These are phyloP conservation scores for Bipolaris gigantea DNA, from an alignment of 2,329 filamentous ascomycete genomes.

Conservation along the genomic window DNA sequence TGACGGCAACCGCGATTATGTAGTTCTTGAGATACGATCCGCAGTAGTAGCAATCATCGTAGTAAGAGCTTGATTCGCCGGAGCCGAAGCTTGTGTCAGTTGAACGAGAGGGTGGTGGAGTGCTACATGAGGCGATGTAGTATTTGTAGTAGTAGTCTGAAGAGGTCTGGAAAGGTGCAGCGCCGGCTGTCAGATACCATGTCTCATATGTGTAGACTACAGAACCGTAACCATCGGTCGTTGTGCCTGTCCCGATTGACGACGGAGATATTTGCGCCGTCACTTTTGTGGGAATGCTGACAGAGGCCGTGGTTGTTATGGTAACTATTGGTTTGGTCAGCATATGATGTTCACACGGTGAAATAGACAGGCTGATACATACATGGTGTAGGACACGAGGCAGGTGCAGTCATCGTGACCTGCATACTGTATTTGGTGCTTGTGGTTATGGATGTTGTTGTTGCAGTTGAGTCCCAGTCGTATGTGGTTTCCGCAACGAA, in stretches of 20 bases:
- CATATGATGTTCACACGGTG: neutral
- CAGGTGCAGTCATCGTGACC: constrained; percentile 37
- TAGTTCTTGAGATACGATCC: constrained; percentile 4
- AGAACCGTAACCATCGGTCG: constrained; percentile 9
- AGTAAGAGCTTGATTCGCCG: constrained; percentile 11
- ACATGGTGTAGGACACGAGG: constrained; percentile 31
- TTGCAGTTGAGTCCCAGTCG: constrained; percentile 11
- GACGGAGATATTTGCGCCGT: constrained; percentile 28
- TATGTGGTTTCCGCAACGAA: constrained; percentile 19
- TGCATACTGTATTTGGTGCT: constrained; percentile 30
- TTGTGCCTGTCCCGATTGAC: constrained; percentile 19
- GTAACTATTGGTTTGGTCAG: constrained; percentile 12
- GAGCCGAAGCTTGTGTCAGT: constrained; percentile 1
- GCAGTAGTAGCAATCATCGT: constrained; percentile 10
- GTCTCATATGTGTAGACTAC: constrained; percentile 21
- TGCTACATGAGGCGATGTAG: constrained; percentile 33
- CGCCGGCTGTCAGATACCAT: constrained; percentile 30
- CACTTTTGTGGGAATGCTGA: constrained; percentile 29
- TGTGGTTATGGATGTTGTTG: constrained; percentile 9
- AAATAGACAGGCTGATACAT: neutral
- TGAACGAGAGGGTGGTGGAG: constrained; percentile 10
- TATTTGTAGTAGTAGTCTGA: constrained; percentile 27
- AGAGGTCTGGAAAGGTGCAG: constrained; percentile 29
- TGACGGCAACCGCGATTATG: constrained; percentile 33
- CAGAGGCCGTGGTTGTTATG: constrained; percentile 21